These are phyloP conservation scores for Acidiella bohemica DNA, from an alignment of 495 filamentous ascomycete genomes.

Conservation along the genomic window DNA sequence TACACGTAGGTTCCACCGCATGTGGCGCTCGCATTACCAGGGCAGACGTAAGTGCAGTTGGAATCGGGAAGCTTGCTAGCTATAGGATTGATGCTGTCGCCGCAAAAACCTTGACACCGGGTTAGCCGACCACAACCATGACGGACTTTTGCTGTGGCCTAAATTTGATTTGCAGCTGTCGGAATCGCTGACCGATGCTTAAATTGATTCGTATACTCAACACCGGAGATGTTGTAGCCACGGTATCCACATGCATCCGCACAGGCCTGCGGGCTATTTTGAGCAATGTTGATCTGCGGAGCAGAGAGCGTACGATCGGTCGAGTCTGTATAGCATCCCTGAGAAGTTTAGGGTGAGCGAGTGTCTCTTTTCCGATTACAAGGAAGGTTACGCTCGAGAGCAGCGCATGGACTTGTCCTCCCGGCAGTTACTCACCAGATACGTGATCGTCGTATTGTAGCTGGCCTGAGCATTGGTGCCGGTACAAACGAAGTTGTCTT, in stretches of 20 bases:
- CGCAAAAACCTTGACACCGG: slow-evolving; percentile 1
- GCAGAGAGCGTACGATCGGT: neutral
- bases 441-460: slow-evolving; percentile 1
- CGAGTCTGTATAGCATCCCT: slow-evolving; percentile 4
- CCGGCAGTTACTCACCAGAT: slow-evolving; percentile 1
- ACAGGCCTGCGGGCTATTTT: slow-evolving; percentile 3
- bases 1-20: slow-evolving; percentile 8
- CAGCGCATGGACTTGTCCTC: neutral
- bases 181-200: neutral
- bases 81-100: neutral
- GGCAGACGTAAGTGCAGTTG: slow-evolving; percentile 1
- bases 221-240: slow-evolving; percentile 2
- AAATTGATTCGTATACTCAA: slow-evolving; percentile 8
- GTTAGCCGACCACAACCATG: neutral
- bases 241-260: slow-evolving; percentile 5
- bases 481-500: slow-evolving; percentile 12
- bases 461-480: slow-evolving; percentile 4
- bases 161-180: too few species aligned
- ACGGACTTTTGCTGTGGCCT: too few species aligned
- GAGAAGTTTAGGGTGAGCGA: too few species aligned
- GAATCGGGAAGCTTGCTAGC: neutral
- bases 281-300: slow-evolving; percentile 5
- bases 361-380: too few species aligned
- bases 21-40: neutral
- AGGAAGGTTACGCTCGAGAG: too few species aligned